Conservation (phyloP, 164 flowering plant species). For the Pachysandra terminalis region DNA sequence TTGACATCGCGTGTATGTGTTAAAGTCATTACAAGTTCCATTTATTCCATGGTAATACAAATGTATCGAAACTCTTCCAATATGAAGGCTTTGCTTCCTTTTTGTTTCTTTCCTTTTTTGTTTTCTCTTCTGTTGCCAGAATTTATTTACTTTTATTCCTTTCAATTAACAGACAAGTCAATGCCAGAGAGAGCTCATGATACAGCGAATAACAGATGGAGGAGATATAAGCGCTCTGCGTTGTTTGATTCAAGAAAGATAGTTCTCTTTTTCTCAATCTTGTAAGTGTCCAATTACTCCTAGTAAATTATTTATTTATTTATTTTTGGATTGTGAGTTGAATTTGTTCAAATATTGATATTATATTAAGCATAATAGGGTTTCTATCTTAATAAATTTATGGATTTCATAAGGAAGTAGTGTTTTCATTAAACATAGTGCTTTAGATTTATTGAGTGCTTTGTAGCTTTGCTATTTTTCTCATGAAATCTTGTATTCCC, state of each 20-base stretch:
- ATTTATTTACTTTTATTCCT: not conserved
- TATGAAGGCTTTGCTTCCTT: not conserved
- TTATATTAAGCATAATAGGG: not conserved
- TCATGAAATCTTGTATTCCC: too few species aligned
- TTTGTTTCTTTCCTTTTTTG: not conserved
- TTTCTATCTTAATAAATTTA: not conserved
- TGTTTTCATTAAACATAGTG: not conserved
- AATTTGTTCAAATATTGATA: not conserved
- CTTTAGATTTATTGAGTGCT: too few species aligned
- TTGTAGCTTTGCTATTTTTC: too few species aligned
- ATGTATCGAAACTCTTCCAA: not conserved
- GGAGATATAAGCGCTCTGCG: slow-evolving; percentile 61
- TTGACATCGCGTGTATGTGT: not conserved
- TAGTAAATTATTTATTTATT: not conserved
- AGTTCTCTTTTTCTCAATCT: slow-evolving; percentile 62
- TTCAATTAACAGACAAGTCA: slow-evolving; percentile 38
- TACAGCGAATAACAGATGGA: slow-evolving; percentile 42
- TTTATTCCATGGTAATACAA: not conserved
- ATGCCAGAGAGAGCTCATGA: slow-evolving; percentile 39
- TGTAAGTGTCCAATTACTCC: slow-evolving; percentile 44
- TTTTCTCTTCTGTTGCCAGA: too few species aligned
- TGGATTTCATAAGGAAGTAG: not conserved
- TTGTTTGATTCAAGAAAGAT: slow-evolving; percentile 71
- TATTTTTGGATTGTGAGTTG: not conserved
- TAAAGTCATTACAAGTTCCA: not conserved